Percentiles rank a stretch among this genome's conserved stretches.
phyloP scores from a whole-genome alignment of 2,329 filamentous ascomycete species.

The Fusarium sacchari region DNA sequence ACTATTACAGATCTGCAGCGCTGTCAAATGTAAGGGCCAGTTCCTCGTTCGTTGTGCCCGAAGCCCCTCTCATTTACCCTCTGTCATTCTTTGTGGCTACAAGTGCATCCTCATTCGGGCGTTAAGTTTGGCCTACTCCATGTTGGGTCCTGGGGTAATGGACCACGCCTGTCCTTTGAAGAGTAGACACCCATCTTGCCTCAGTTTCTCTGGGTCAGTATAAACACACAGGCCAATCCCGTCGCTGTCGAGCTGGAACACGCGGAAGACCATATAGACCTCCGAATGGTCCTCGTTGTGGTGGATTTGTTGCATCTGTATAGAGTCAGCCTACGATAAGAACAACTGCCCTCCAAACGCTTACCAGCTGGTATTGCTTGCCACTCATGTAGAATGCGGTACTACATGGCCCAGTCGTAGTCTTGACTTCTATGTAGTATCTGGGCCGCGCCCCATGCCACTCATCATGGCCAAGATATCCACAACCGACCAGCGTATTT shows the following conservation, averaged over 20 bases:
- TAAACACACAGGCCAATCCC: constrained; percentile 26
- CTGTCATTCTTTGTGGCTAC: too few relatives aligned
- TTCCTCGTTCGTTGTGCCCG: too few relatives aligned
- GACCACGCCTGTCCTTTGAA: constrained; percentile 32
- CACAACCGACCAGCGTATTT: not conserved
- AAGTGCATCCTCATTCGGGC: too few relatives aligned
- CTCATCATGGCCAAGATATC: not conserved
- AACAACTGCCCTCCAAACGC: not conserved
- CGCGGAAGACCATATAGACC: not conserved
- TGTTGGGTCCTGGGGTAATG: constrained; percentile 6
- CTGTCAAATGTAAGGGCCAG: not conserved
- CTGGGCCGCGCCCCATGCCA: not conserved
- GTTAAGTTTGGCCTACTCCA: not conserved
- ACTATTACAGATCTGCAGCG: too few relatives aligned
- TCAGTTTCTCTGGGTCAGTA: constrained; percentile 29
- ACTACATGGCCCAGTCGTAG: not conserved
- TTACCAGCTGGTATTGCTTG: not conserved
- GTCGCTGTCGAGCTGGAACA: constrained; percentile 22
- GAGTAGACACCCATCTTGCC: constrained; percentile 21
- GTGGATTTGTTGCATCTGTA: not conserved
- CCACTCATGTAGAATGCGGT: not conserved
- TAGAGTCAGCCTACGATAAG: not conserved
- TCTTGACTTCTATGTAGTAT: not conserved
- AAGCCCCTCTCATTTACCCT: too few relatives aligned
- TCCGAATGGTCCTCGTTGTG: not conserved